Evolutionary conservation across 495 filamentous ascomycete species (phyloP).

Genomic region (Trichoderma reesei): DNA sequence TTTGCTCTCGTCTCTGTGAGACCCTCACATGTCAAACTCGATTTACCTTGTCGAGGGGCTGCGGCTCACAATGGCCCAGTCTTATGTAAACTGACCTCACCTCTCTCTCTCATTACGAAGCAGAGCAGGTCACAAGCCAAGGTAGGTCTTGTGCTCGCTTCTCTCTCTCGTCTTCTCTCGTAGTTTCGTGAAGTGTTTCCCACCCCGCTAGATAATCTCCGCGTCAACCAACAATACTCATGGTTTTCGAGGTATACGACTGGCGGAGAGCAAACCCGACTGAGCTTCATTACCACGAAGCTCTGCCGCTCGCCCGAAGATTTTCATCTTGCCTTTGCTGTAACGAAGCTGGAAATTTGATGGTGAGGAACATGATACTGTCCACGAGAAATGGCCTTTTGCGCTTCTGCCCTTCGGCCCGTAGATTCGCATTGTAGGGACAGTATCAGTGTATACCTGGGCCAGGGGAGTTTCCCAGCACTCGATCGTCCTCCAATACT

Average conservation of each 20-base stretch:
- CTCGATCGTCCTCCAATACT: too few species aligned
- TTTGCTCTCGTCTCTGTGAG: constrained; percentile 12
- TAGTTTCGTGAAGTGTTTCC: background rate
- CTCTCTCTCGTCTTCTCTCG: background rate
- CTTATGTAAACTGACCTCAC: background rate
- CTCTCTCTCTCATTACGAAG: background rate
- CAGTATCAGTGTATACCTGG: too few species aligned
- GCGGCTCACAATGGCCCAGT: background rate
- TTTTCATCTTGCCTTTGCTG: constrained; percentile 41
- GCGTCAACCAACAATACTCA: constrained; percentile 48
- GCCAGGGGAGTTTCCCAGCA: too few species aligned
- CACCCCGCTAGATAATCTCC: constrained; percentile 61
- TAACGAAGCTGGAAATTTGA: constrained; percentile 59
- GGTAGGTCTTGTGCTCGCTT: background rate
- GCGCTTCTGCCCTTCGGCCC: too few species aligned
- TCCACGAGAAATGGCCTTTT: background rate
- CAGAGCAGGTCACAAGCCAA: background rate
- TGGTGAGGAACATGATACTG: constrained; percentile 54
- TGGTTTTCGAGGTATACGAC: constrained; percentile 72
- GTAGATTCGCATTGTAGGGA: too few species aligned
- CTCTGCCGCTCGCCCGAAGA: constrained; percentile 56
- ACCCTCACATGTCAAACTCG: constrained; percentile 9
- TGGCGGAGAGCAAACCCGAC: constrained; percentile 54
- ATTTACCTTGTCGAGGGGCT: constrained; percentile 1
- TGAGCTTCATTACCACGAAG: constrained; percentile 25